Evolutionary conservation across 176 grass and related monocot genomes (phyloP).

Genomic region (Ampelocalamus luodianensis): DNA sequence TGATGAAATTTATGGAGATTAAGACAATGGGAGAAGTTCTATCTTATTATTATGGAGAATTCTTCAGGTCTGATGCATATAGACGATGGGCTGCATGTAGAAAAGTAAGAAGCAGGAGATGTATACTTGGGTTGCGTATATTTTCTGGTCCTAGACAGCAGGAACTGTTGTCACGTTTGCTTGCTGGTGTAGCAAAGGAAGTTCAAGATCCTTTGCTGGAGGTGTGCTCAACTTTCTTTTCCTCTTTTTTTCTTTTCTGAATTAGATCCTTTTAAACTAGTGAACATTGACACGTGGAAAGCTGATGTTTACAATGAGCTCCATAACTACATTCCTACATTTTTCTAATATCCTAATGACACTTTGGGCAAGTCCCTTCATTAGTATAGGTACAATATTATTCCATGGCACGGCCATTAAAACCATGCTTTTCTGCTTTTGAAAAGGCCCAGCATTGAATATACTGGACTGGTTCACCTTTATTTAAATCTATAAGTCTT

Average conservation of each 20-base stretch:
- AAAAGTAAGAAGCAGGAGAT: slow-evolving; percentile 80
- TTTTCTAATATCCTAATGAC: slow-evolving; percentile 1
- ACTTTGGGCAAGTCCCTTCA: not conserved
- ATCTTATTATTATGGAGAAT: slow-evolving; percentile 85
- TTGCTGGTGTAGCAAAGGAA: slow-evolving; percentile 58
- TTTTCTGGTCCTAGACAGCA: slow-evolving; percentile 88
- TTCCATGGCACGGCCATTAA: not conserved
- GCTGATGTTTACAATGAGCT: not conserved
- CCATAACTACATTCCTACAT: not conserved
- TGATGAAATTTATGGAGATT: slow-evolving; percentile 61
- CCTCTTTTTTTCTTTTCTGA: not conserved
- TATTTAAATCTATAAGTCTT: not conserved
- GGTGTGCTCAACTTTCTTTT: slow-evolving; percentile 46
- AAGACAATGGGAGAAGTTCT: slow-evolving; percentile 86
- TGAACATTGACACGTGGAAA: slow-evolving; percentile 25
- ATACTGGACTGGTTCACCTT: slow-evolving; percentile 23
- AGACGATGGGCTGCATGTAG: slow-evolving; percentile 67
- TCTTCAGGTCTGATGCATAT: slow-evolving; percentile 76
- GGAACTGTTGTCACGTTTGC: slow-evolving; percentile 73
- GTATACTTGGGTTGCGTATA: slow-evolving; percentile 79
- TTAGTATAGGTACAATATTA: slow-evolving; percentile 19
- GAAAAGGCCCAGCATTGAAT: slow-evolving; percentile 1
- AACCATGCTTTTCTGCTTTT: slow-evolving; percentile 30
- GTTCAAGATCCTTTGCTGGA: slow-evolving; percentile 61
- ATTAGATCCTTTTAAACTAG: slow-evolving; percentile 3